A percentile compares a stretch with the other conserved stretches of the same genome.
Evolutionary conservation across 2,329 filamentous ascomycete species (phyloP).

Genomic region (Fusarium denticulatum): DNA sequence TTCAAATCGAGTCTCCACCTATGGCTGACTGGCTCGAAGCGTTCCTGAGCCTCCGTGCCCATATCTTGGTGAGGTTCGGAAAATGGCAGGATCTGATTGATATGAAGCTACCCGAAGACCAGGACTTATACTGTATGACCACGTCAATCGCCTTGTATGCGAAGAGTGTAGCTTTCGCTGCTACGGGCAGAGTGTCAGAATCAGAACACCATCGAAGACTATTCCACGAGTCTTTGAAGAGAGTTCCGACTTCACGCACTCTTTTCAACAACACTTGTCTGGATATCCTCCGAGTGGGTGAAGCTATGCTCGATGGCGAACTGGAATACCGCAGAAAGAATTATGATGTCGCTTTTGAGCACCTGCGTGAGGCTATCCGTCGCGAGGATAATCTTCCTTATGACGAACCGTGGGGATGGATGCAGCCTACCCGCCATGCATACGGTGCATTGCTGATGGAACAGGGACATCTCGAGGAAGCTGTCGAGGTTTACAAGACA

Average conservation of each 20-base stretch:
- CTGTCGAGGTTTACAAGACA: constrained; percentile 65
- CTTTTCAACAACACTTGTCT: constrained; percentile 53
- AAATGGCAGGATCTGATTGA: constrained; percentile 73
- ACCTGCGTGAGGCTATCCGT: constrained; percentile 65
- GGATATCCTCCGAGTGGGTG: constrained; percentile 70
- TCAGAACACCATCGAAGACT: constrained; percentile 52
- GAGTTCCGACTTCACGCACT: constrained; percentile 66
- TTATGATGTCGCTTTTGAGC: constrained; percentile 66
- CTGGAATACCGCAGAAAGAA: constrained; percentile 73
- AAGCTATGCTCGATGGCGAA: constrained; percentile 78
- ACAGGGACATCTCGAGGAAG: constrained; percentile 67
- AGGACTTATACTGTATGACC: constrained; percentile 72
- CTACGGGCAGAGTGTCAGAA: constrained; percentile 74
- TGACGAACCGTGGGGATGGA: constrained; percentile 83
- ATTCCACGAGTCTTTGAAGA: constrained; percentile 61
- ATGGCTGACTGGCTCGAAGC: constrained; percentile 85
- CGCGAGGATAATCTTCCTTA: constrained; percentile 73
- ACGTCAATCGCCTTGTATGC: neutral
- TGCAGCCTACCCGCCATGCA: constrained; percentile 78
- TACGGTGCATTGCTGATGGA: constrained; percentile 76
- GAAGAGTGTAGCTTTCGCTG: constrained; percentile 67
- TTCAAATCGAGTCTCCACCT: constrained; percentile 72
- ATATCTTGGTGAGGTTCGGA: constrained; percentile 79
- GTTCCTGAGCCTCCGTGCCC: constrained; percentile 73
- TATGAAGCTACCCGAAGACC: constrained; percentile 66